Evolutionary conservation across 495 filamentous ascomycete genomes (phyloP).

Genomic region (Jackrogersella minutella): DNA sequence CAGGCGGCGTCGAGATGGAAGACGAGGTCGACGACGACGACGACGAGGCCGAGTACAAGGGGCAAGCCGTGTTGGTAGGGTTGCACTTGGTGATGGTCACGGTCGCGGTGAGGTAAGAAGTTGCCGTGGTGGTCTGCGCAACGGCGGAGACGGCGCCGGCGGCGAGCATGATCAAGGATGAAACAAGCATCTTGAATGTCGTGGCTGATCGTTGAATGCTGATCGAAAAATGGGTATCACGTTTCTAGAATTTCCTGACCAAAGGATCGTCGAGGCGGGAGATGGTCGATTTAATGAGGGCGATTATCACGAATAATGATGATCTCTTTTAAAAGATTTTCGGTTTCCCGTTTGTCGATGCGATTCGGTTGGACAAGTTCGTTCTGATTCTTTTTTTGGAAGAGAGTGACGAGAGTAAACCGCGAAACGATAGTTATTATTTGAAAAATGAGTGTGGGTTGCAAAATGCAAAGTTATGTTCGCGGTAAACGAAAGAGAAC

Average conservation of each 20-base stretch:
- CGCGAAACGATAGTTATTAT: slow-evolving; percentile 6
- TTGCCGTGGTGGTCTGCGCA: slow-evolving; percentile 52
- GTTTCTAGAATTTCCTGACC: slow-evolving; percentile 17
- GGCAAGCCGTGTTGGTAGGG: slow-evolving; percentile 55
- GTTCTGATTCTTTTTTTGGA: slow-evolving; percentile 1
- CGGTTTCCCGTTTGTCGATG: background rate
- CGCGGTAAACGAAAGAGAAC: slow-evolving; percentile 24
- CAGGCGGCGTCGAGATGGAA: slow-evolving; percentile 22
- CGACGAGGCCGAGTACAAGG: slow-evolving; percentile 47
- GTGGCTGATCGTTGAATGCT: slow-evolving; percentile 13
- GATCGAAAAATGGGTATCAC: slow-evolving; percentile 38
- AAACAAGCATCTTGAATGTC: slow-evolving; percentile 38
- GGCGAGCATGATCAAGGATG: slow-evolving; percentile 42
- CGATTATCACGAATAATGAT: slow-evolving; percentile 12
- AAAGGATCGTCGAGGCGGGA: slow-evolving; percentile 15
- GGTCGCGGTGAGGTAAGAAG: slow-evolving; percentile 53
- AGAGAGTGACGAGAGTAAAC: slow-evolving; percentile 35
- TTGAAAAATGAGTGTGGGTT: slow-evolving; percentile 43
- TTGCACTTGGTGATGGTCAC: slow-evolving; percentile 60
- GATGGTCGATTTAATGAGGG: slow-evolving; percentile 3
- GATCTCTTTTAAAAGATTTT: slow-evolving; percentile 12
- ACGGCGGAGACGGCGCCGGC: slow-evolving; percentile 39
- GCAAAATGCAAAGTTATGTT: slow-evolving; percentile 31
- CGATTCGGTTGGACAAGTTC: background rate
- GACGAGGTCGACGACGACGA: slow-evolving; percentile 27